These are phyloP conservation scores for Bacterosira constricta DNA, from an alignment of 108 stramenopile species.

Conservation along the genomic window DNA sequence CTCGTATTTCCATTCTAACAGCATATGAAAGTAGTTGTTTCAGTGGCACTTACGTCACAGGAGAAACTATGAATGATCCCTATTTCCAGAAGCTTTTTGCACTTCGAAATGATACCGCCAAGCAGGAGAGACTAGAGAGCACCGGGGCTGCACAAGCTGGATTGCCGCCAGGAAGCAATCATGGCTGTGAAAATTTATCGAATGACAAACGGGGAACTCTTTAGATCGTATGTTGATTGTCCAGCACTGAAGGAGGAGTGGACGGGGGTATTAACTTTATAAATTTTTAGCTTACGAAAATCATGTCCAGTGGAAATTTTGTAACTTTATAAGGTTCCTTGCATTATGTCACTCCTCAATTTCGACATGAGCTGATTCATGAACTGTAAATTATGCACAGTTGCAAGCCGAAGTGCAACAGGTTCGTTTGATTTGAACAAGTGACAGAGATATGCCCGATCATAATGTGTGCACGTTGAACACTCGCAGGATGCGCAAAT, in stretches of 20 bases:
- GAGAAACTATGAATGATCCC: slow-evolving; percentile 72
- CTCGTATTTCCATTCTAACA: slow-evolving; percentile 2
- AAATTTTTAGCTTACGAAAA: background rate
- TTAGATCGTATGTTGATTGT: background rate
- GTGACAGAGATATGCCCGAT: slow-evolving; percentile 59
- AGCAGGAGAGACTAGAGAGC: slow-evolving; percentile 41
- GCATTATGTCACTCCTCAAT: slow-evolving; percentile 43
- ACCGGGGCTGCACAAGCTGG: background rate
- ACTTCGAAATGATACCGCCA: slow-evolving; percentile 78
- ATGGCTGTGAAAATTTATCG: slow-evolving; percentile 77
- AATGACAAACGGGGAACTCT: slow-evolving; percentile 61
- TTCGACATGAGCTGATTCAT: slow-evolving; percentile 61
- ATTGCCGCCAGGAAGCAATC: slow-evolving; percentile 61
- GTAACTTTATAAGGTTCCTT: slow-evolving; percentile 18
- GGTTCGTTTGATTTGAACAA: slow-evolving; percentile 60
- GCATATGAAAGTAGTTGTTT: slow-evolving; percentile 96
- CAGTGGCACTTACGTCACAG: slow-evolving; percentile 94
- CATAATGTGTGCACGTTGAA: slow-evolving; percentile 50
- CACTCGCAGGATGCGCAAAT: slow-evolving; percentile 50
- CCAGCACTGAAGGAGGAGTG: background rate
- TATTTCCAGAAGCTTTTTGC: slow-evolving; percentile 83
- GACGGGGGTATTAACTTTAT: background rate
- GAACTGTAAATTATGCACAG: slow-evolving; percentile 55
- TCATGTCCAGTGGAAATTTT: background rate
- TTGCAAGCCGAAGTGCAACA: slow-evolving; percentile 33